These are phyloP conservation scores for Lyophyllum atratum DNA, from an alignment of 768 basidiomycete species.

Conservation along the genomic window DNA sequence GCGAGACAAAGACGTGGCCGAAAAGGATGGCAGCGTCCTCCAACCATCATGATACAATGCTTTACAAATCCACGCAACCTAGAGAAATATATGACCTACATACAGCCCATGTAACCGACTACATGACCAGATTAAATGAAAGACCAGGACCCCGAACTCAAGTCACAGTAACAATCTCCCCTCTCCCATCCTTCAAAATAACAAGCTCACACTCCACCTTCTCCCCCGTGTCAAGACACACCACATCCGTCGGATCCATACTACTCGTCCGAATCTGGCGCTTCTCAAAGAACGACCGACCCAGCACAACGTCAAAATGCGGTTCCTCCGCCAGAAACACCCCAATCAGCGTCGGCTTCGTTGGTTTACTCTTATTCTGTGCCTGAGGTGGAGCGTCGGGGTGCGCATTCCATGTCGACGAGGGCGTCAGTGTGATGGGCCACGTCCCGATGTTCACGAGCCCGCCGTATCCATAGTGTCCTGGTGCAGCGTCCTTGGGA, in stretches of 20 bases:
- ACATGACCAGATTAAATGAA: no score
- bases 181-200: conserved; percentile 87
- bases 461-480: conserved; percentile 92
- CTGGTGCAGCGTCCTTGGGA: conserved; percentile 82
- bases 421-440: conserved; percentile 73
- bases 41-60: no score
- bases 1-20: no score
- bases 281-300: conserved; percentile 81
- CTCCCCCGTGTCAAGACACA: conserved; percentile 91
- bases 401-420: conserved; percentile 34
- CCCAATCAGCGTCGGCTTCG: conserved; percentile 47
- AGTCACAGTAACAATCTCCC: conserved; percentile 89
- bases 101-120: neutral
- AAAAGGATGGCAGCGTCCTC: no score
- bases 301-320: conserved; percentile 94
- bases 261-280: conserved; percentile 81
- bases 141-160: conserved; percentile 29
- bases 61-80: no score
- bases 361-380: conserved; percentile 17
- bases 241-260: conserved; percentile 85
- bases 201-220: conserved; percentile 91
- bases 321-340: conserved; percentile 94
- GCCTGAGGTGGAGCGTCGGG: conserved; percentile 27
- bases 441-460: conserved; percentile 83
- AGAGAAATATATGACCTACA: no score